These are phyloP conservation scores for Hondaea fermentalgiana DNA, from an alignment of 108 stramenopile species.

Conservation along the genomic window DNA sequence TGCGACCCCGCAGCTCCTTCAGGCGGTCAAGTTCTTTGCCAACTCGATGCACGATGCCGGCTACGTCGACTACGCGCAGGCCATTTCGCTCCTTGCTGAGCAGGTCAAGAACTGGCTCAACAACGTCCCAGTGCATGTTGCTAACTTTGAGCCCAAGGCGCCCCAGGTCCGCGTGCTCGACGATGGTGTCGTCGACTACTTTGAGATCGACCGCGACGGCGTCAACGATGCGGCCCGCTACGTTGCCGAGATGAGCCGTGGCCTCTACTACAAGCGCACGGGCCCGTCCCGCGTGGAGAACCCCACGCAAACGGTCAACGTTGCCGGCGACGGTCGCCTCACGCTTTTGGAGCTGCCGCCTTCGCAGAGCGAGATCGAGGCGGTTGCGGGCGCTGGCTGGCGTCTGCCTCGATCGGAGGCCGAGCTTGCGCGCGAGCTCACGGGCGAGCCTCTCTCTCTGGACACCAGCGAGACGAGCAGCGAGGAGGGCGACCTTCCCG, in stretches of 20 bases:
- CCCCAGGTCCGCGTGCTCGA: not conserved
- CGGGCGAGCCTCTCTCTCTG: not conserved
- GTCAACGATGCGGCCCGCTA: not conserved
- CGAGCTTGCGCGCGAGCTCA: not conserved
- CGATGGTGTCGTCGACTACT: not conserved
- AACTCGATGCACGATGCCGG: not conserved
- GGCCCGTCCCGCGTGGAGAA: not conserved
- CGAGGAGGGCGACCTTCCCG: not conserved
- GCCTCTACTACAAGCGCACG: not conserved
- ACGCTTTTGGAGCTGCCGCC: not conserved
- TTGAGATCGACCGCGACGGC: not conserved
- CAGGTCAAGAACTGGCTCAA: not conserved
- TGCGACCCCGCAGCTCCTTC: not conserved
- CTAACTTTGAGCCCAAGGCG: not conserved
- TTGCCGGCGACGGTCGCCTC: not conserved
- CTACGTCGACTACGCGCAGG: not conserved
- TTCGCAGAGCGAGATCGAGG: not conserved
- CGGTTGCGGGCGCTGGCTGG: not conserved
- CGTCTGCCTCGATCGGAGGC: not conserved
- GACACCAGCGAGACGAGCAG: not conserved
- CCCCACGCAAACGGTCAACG: not conserved
- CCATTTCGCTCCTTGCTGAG: slow-evolving; percentile 9
- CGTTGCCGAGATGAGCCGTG: slow-evolving; percentile 10
- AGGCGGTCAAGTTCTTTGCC: not conserved
- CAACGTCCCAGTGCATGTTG: not conserved